Base-by-base conservation (phyloP, 768 basidiomycete species). In the Dictyophora rubrovolvata region DNA sequence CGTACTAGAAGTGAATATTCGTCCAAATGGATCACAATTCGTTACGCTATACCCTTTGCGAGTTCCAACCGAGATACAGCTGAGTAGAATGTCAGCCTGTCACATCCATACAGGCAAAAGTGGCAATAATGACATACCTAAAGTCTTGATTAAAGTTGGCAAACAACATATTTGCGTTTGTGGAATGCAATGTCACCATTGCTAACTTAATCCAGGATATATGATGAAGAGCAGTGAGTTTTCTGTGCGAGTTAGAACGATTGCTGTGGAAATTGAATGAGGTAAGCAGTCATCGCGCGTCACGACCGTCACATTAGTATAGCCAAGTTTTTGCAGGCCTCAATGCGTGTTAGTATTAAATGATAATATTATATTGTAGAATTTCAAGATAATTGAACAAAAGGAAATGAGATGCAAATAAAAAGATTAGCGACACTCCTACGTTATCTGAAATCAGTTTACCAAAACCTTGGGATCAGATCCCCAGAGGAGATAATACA, bases 61-160 rank as follows among this genome's bases (percentile, higher is more conserved):
- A 36, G 95, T 95, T 0, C 95, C 96, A 17, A 97, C 89, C 3
- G 93, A 93, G 61, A 98, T 83, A 69, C 94, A 97, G 63, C 89
- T 74, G 60, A 17, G 1, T 18, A 35, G 85, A 59, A 28, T 28
- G 28, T 28, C 28, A 28, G 28, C 23, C 23, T 20, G 22, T 58
- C 60, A 53, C 34, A n/a, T 20, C 20, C n/a, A 11, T 16, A 14
- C n/a, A n/a, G n/a, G 9, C 17, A 20, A 14, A 51, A 59, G 65
- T 23, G 65, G 61, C 18, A 42, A 36, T 37, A 11, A 28, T 23
- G 20, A 5, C 87, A 58, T 71, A 93, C 84, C 92, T 93, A 71
- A 92, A 94, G 70, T 98, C 94, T 68, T 98, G 95, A 72, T 98
- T 98, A 78, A 97, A 97, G 74, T 93, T 95, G 52, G 90, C 90